Percentiles rank a stretch among this genome's conserved stretches.
Evolutionary conservation across 495 filamentous ascomycete genomes (phyloP).

Genomic region (Chaetomidium leptoderma): DNA sequence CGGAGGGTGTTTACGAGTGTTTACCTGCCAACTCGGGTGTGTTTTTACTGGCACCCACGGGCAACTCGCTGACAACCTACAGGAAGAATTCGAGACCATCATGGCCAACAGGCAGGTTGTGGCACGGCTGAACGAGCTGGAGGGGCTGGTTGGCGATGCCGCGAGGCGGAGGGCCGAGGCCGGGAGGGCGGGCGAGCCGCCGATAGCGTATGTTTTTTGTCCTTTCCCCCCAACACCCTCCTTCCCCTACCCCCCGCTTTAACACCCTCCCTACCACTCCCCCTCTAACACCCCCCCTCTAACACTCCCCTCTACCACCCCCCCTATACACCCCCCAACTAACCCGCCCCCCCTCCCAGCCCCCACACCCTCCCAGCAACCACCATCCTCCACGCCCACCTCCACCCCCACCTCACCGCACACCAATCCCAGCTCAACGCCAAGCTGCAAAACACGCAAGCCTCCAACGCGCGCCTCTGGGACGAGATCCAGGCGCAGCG

Average conservation of each 20-base stretch:
- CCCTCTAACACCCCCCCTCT: background rate
- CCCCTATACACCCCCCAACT: background rate
- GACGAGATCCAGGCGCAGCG: constrained; percentile 62
- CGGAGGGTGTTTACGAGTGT: too few species aligned
- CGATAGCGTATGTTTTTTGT: constrained; percentile 45
- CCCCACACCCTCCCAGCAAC: constrained; percentile 73
- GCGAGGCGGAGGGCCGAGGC: constrained; percentile 52
- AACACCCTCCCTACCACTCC: background rate
- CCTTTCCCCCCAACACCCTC: background rate
- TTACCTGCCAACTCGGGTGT: too few species aligned
- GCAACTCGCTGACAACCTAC: constrained; percentile 5
- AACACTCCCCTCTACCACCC: background rate
- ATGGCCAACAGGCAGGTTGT: constrained; percentile 67
- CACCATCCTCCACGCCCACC: constrained; percentile 62
- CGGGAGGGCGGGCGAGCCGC: constrained; percentile 25
- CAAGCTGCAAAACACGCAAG: constrained; percentile 56
- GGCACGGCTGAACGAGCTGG: constrained; percentile 72
- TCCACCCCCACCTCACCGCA: constrained; percentile 60
- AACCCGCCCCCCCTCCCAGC: constrained; percentile 37
- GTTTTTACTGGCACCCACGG: background rate
- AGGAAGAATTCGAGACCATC: constrained; percentile 75
- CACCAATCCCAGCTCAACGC: constrained; percentile 59
- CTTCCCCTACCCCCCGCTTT: background rate
- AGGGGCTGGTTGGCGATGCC: constrained; percentile 69
- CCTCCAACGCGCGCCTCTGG: constrained; percentile 60